phyloP scores from a whole-genome alignment of 2,329 filamentous ascomycete species.

The Dactylellina sp. region DNA sequence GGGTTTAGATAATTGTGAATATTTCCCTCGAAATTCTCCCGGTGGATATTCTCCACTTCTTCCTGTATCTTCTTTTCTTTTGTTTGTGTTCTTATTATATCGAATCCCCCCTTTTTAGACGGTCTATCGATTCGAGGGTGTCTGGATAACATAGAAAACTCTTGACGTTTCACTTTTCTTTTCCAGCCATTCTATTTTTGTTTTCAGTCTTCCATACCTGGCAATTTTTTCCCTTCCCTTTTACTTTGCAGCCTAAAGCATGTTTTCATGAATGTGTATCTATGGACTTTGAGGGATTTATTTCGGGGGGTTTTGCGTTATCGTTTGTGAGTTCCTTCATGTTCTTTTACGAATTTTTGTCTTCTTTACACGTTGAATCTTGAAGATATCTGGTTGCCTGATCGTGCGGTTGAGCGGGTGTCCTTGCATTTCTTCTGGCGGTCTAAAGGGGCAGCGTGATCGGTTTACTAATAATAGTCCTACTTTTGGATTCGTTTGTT shows the following conservation, averaged over 20 bases:
- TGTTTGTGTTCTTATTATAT: neutral
- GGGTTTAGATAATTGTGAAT: no score
- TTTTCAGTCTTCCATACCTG: no score
- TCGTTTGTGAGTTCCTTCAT: no score
- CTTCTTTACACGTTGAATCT: no score
- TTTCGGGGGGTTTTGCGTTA: neutral
- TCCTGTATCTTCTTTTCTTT: neutral
- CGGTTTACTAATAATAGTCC: no score
- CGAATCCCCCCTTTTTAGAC: neutral
- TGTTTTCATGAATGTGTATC: neutral
- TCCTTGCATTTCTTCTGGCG: no score
- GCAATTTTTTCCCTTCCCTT: no score
- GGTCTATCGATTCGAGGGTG: neutral
- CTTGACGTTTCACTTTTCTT: no score
- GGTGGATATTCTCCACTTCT: neutral
- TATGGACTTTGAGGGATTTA: neutral
- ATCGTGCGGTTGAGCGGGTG: neutral
- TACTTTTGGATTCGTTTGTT: neutral
- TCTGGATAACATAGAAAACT: no score
- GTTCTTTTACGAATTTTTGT: neutral
- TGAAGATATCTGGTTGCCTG: neutral
- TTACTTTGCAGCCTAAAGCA: neutral
- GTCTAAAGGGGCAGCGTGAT: no score
- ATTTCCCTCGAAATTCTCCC: neutral
- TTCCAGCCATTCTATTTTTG: no score